A percentile compares a stretch with the other conserved stretches of the same genome.
Evolutionary conservation across 2,329 filamentous ascomycete genomes (phyloP).

Genomic region (Leptosphaerulina australis): DNA sequence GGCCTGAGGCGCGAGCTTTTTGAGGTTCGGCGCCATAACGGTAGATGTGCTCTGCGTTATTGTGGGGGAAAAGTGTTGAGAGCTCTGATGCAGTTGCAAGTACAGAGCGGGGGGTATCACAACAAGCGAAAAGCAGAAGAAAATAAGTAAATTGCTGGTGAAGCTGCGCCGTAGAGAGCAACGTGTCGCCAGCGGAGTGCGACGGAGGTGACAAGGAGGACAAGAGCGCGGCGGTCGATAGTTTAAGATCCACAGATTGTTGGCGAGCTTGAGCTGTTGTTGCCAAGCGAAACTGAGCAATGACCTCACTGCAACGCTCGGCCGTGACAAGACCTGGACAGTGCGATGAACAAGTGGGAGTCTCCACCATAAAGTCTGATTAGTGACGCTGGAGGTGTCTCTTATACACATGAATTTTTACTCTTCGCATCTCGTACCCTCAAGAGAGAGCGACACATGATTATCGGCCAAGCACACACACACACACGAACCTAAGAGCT

Average conservation of each 20-base stretch:
- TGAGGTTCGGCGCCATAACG: constrained; percentile 51
- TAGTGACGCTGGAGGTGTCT: background rate
- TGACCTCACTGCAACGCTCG: constrained; percentile 19
- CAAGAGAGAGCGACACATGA: background rate
- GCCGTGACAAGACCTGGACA: constrained; percentile 12
- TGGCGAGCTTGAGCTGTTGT: constrained; percentile 17
- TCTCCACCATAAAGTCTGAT: constrained; percentile 9
- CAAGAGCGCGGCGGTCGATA: constrained; percentile 5
- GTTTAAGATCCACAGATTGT: background rate
- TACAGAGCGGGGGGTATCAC: constrained; percentile 22
- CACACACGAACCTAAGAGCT: constrained; percentile 6
- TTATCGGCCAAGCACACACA: constrained; percentile 5
- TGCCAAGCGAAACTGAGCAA: constrained; percentile 25
- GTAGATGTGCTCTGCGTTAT: constrained; percentile 11
- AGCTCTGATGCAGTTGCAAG: constrained; percentile 5
- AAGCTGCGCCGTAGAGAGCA: constrained; percentile 19
- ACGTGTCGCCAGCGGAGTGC: constrained; percentile 26
- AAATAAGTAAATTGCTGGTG: constrained; percentile 1
- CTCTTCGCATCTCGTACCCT: constrained; percentile 1
- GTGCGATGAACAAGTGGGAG: constrained; percentile 15
- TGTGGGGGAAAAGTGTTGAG: constrained; percentile 10
- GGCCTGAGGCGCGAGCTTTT: constrained; percentile 56
- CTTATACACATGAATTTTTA: background rate
- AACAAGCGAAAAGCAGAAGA: constrained; percentile 14
- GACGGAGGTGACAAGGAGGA: constrained; percentile 9